A percentile compares a stretch with the other conserved stretches of the same genome.
Evolutionary conservation across 768 basidiomycete genomes (phyloP).

Genomic region (Pleurotus sapidus): DNA sequence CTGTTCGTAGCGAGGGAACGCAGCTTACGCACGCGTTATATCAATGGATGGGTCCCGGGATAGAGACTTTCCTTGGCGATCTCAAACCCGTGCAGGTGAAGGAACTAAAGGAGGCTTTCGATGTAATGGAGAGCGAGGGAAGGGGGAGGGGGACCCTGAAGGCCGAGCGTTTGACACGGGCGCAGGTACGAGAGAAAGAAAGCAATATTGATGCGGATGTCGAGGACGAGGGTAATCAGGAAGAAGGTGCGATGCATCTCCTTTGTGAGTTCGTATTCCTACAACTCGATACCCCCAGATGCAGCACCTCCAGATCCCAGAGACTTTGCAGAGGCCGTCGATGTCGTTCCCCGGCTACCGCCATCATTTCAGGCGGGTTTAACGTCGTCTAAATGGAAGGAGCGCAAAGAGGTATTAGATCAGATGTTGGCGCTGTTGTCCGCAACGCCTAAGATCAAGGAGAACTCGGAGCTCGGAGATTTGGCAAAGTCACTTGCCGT

Average conservation of each 20-base stretch:
- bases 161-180: slow-evolving; percentile 75
- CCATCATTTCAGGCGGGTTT: slow-evolving; percentile 69
- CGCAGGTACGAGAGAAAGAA: slow-evolving; percentile 71
- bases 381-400: slow-evolving; percentile 97
- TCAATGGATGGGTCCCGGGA: slow-evolving; percentile 79
- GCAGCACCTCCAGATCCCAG: slow-evolving; percentile 68
- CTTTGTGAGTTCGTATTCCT: slow-evolving; percentile 8
- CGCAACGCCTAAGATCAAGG: slow-evolving; percentile 72
- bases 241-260: slow-evolving; percentile 40
- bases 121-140: slow-evolving; percentile 76
- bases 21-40: slow-evolving; percentile 74
- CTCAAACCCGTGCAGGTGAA: slow-evolving; percentile 97
- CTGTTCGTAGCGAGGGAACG: slow-evolving; percentile 89
- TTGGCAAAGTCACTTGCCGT: slow-evolving; percentile 73
- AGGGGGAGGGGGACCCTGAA: slow-evolving; percentile 82
- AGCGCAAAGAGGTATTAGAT: slow-evolving; percentile 89
- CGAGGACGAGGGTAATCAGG: slow-evolving; percentile 32
- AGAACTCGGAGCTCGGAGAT: slow-evolving; percentile 74
- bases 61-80: slow-evolving; percentile 83
- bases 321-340: slow-evolving; percentile 75
- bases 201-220: slow-evolving; percentile 32
- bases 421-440: slow-evolving; percentile 72
- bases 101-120: slow-evolving; percentile 91
- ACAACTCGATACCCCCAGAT: slow-evolving; percentile 31
- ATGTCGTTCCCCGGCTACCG: slow-evolving; percentile 76